Base-by-base conservation (phyloP, 1,284 basidiomycete species). In the Rhodotorula sp. region DNA sequence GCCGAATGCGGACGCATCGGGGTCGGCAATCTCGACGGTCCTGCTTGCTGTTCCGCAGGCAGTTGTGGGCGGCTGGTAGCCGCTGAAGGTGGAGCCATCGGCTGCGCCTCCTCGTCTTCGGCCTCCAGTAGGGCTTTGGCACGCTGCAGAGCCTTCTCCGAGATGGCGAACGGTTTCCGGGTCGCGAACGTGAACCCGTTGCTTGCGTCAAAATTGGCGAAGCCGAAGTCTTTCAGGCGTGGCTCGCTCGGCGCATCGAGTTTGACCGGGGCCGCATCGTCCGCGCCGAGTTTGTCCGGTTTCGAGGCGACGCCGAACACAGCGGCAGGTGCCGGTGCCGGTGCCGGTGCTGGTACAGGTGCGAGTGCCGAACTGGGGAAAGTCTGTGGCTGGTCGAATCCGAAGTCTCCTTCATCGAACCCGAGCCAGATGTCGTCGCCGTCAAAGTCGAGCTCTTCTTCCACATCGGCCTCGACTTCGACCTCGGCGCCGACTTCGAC, bases 391-490 rank as follows among this genome's bases (percentile, higher is more conserved):
- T 70, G 52, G 52, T 73, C 72, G 58, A 73, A 70, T 1, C 68
- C 72, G 23, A 67, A 58, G 12, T 64, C 69, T 39, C n/a, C 58
- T 1, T 61, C 65, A 29, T 70, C 71, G 63, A 73, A 70, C 7
- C 64, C 71, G 26, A 67, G 57, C 74, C 74, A 76, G 58, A 73
- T 65, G 57, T 76, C 74, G 67, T 73, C 72, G 29, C 69, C 74
- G 49, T 76, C 71, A 58, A 63, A 69, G 47, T 72, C 73, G 14
- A 31, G 5, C 3, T 68, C 69, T 20, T 68, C 68, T 39, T 48
- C 68, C 7, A 20, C 23, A 16, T 46, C 59, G 5, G 2, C 16
- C 2, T 5, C 60, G 15, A 46, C 62, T 14, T 49, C 65, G 4
- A 29, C 15, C n/a, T 26, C 15, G 59, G 46, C 34, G 56, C 21